These are phyloP conservation scores for Apiospora sp. DNA, from an alignment of 2,329 filamentous ascomycete species.

Conservation along the genomic window DNA sequence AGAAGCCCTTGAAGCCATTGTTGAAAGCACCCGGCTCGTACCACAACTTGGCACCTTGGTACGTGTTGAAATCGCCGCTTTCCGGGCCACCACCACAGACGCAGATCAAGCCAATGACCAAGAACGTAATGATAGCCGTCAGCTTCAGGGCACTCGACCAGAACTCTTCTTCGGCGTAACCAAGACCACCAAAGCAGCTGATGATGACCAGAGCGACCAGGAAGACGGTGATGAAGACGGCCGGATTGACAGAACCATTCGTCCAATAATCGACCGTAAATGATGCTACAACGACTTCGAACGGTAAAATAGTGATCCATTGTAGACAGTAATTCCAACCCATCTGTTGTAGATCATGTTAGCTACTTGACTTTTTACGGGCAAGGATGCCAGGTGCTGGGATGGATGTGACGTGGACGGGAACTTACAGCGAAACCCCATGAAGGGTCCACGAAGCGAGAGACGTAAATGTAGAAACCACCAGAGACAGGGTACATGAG, in stretches of 20 bases:
- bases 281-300: conserved; percentile 23
- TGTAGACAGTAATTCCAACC: conserved; percentile 24
- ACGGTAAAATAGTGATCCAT: conserved; percentile 20
- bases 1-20: conserved; percentile 70
- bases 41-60: conserved; percentile 40
- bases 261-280: conserved; percentile 57
- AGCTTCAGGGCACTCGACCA: conserved; percentile 65
- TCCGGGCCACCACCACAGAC: not conserved
- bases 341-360: not conserved
- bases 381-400: too few relatives aligned
- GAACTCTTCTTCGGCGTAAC: conserved; percentile 66
- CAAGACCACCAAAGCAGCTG: conserved; percentile 51
- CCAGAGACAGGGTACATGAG: conserved; percentile 80
- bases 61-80: not conserved
- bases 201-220: conserved; percentile 57
- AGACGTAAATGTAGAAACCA: conserved; percentile 83
- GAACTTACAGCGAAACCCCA: conserved; percentile 77
- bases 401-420: too few relatives aligned
- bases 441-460: conserved; percentile 80
- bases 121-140: conserved; percentile 66
- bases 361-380: conserved; percentile 51
- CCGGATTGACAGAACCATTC: conserved; percentile 47
- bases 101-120: conserved; percentile 49
- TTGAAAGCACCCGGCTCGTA: not conserved
- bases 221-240: conserved; percentile 63